Conservation (phyloP, 345 rosid species). For the Firmiana major region DNA sequence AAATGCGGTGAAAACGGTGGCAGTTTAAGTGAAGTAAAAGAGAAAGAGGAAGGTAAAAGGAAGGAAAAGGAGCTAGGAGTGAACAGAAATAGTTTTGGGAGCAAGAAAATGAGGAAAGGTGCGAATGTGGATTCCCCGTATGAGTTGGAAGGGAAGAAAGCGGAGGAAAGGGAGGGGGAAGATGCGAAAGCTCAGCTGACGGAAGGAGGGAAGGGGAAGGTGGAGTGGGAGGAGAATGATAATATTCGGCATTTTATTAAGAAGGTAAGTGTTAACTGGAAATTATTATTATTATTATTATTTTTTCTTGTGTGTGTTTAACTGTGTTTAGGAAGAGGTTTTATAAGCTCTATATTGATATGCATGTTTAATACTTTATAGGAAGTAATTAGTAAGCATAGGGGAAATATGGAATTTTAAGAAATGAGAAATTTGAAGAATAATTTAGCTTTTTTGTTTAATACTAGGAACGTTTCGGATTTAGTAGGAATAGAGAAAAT, state of each 20-base stretch:
- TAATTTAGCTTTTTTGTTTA: not conserved
- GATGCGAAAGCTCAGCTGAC: conserved; percentile 17
- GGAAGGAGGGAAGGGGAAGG: conserved; percentile 18
- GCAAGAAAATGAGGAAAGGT: conserved; percentile 69
- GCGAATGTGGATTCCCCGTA: conserved; percentile 64
- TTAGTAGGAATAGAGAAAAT: not conserved
- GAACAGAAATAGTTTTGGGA: conserved; percentile 63
- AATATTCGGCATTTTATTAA: conserved; percentile 73
- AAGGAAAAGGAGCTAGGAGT: conserved; percentile 42
- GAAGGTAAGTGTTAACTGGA: conserved; percentile 46
- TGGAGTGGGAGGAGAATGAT: conserved; percentile 52
- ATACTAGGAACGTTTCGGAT: not conserved
- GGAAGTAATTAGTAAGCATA: not conserved
- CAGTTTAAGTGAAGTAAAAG: conserved; percentile 17
- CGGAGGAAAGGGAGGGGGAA: not conserved
- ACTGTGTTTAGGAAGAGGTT: not conserved
- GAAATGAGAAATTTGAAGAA: not conserved
- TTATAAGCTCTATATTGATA: not conserved
- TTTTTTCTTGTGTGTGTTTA: no score
- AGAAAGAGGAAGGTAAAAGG: conserved; percentile 48
- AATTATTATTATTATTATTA: no score
- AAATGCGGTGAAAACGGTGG: not conserved
- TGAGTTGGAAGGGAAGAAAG: conserved; percentile 17
- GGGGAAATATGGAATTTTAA: not conserved
- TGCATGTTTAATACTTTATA: not conserved